Conservation (phyloP, 495 filamentous ascomycete genomes). For the Bombardia bombarda region DNA sequence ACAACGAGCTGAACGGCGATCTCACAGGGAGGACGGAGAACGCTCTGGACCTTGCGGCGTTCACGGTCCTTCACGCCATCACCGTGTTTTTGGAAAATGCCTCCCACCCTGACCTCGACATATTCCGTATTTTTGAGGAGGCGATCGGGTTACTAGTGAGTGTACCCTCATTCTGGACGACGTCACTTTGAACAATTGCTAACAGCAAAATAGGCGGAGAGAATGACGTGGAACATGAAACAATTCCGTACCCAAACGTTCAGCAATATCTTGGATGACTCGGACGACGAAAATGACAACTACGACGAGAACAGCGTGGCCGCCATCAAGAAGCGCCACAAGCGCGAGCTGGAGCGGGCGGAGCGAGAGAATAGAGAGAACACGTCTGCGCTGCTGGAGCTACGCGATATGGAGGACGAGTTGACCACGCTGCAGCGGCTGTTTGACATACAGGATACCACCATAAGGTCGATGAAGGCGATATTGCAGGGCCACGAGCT, state of each 20-base stretch:
- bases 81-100: conserved; percentile 53
- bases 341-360: conserved; percentile 40
- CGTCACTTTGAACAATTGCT: neutral
- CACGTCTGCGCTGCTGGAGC: conserved; percentile 54
- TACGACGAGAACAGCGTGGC: conserved; percentile 33
- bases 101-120: conserved; percentile 52
- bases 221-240: conserved; percentile 56
- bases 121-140: conserved; percentile 61
- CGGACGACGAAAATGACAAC: conserved; percentile 32
- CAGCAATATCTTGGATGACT: conserved; percentile 31
- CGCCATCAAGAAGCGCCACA: conserved; percentile 40
- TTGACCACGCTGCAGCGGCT: conserved; percentile 50
- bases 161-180: too few species aligned
- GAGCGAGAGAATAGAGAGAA: conserved; percentile 53
- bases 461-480: conserved; percentile 41
- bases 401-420: conserved; percentile 62
- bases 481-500: conserved; percentile 28
- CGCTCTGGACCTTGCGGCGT: conserved; percentile 52
- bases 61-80: conserved; percentile 54
- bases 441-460: conserved; percentile 47
- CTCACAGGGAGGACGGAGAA: conserved; percentile 57
- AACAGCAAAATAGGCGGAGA: conserved; percentile 41
- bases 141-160: conserved; percentile 55
- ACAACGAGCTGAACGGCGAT: conserved; percentile 62
- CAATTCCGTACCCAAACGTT: conserved; percentile 47